A percentile compares a stretch with the other conserved stretches of the same genome.
phyloP scores from a whole-genome alignment of 75 land plant genomes.

The Cryptomeria japonica region DNA sequence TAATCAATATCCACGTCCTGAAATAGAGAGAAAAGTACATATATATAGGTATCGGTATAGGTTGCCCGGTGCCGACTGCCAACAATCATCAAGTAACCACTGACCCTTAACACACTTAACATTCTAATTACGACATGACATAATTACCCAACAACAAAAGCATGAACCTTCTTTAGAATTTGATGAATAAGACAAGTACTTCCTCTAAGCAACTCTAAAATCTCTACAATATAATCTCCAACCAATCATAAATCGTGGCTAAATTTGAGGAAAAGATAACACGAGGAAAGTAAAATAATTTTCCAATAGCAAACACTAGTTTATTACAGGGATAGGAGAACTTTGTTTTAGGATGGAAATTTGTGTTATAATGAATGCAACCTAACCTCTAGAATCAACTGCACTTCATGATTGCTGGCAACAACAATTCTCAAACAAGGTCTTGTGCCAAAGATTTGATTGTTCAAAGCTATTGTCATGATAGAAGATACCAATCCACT shows the following conservation, averaged over 20 bases:
- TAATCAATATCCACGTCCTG: too few species aligned
- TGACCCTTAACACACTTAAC: too few species aligned
- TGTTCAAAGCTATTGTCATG: constrained; percentile 33
- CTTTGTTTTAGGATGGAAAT: background rate
- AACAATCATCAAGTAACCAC: too few species aligned
- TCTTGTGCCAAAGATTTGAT: constrained; percentile 51
- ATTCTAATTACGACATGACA: too few species aligned
- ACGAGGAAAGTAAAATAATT: background rate
- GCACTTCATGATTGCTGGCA: constrained; percentile 51
- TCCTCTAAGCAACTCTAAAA: background rate
- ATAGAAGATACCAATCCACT: constrained; percentile 37
- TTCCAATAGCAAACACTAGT: background rate
- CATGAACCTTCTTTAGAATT: background rate
- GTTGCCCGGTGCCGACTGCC: too few species aligned
- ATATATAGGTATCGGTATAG: too few species aligned
- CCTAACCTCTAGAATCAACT: constrained; percentile 42
- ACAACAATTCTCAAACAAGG: constrained; percentile 52
- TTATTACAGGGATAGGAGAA: background rate
- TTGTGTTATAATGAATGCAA: background rate
- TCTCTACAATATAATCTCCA: background rate
- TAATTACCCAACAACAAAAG: too few species aligned
- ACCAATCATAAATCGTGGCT: background rate
- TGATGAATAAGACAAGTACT: background rate
- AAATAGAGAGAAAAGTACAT: too few species aligned
- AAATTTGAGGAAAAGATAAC: background rate